Evolutionary conservation across 768 basidiomycete genomes (phyloP).

Genomic region (Suillus occidentalis): DNA sequence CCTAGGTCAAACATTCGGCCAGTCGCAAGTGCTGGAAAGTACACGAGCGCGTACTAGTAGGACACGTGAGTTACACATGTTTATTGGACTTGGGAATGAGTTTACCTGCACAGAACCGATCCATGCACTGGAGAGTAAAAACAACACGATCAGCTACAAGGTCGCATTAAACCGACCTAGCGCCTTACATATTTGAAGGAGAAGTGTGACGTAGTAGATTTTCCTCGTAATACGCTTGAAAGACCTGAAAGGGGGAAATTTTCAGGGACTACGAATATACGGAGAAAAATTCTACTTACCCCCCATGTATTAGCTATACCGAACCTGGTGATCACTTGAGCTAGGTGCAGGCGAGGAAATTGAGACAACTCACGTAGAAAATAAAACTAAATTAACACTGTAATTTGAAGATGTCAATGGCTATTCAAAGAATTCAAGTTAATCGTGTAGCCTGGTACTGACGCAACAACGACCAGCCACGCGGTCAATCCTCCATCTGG

Average conservation of each 20-base stretch:
- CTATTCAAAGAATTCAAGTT: constrained; percentile 4
- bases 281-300: constrained; percentile 38
- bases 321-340: constrained; percentile 38
- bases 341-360: neutral
- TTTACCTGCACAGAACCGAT: constrained; percentile 74
- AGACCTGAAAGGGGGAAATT: constrained; percentile 43
- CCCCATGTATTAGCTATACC: constrained; percentile 79
- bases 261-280: neutral
- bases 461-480: constrained; percentile 32
- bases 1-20: constrained; percentile 78
- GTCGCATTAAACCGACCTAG: neutral
- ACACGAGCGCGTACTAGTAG: constrained; percentile 58
- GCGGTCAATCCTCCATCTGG: constrained; percentile 33
- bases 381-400: constrained; percentile 35
- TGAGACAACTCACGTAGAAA: neutral
- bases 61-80: neutral
- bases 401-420: constrained; percentile 30
- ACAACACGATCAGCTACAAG: neutral
- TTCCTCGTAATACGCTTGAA: constrained; percentile 71
- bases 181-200: constrained; percentile 63
- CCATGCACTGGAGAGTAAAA: constrained; percentile 58
- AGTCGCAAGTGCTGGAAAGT: constrained; percentile 59
- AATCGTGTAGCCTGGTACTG: constrained; percentile 8
- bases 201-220: constrained; percentile 46
- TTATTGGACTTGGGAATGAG: constrained; percentile 2